Base-by-base conservation (phyloP, 441 rosid species). In the Mallotus japonicus region DNA sequence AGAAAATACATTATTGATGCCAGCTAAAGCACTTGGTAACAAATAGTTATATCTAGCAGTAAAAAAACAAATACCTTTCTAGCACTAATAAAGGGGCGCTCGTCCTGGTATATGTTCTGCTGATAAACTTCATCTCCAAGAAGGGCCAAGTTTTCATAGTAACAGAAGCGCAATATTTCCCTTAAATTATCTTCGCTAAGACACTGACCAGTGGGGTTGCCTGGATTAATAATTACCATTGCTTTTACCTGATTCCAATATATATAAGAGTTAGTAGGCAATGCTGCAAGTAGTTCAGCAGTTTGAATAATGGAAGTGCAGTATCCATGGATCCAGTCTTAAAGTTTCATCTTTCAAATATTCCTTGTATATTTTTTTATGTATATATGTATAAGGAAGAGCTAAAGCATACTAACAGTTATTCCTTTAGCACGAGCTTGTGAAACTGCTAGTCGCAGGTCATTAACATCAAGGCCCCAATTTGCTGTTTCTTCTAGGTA, bases 101-200 rank as follows among this genome's bases (percentile, higher is more conserved):
- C 93, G 66, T 95, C 96, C 79, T 95, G 99, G 83, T 95, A 95
- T 71, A 95, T 74, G 77, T 95, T 95, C 86, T 92, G 98, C 85
- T 95, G 99, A 85, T 95, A 95, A 64, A 95, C 99, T 84, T 95
- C 98, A n/a, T 95, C 99, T 64, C 97, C 99, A 65, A 95, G 89
- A 84, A 95, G 87, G 64, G 85, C 97, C 74, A 95, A 70, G 78
- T 85, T 86, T 82, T 95, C 99, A 73, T 80, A 87, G 73, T 85
- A 81, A 82, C 98, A 92, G 82, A 85, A 95, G 69, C 40, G 73
- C 80, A 95, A 72, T 75, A 95, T 91, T 86, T 92, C 99, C 83
- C 87, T 87, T 65, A 95, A 79, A 80, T 95, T 92, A 64, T 91
- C 86, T 87, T 80, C 92, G 61, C 99, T 92, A 53, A 95, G 92